These are phyloP conservation scores for Termitomyces sp. DNA, from an alignment of 768 basidiomycete species.

Conservation along the genomic window DNA sequence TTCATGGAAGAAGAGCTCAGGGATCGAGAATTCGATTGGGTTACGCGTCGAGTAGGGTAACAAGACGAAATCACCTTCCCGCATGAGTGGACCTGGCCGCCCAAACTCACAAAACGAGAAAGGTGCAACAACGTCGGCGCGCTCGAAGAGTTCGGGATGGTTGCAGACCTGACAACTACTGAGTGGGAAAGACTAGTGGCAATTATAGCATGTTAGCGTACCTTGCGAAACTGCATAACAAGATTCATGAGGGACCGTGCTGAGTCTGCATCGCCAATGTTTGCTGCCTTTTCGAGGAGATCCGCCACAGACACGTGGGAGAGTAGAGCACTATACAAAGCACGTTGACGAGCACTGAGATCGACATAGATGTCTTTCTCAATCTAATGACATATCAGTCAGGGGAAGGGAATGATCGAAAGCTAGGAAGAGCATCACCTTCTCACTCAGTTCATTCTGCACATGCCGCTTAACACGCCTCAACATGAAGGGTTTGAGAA, in stretches of 20 bases:
- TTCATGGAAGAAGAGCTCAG: conserved; percentile 72
- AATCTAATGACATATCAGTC: conserved; percentile 51
- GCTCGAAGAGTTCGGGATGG: conserved; percentile 96
- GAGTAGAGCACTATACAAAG: conserved; percentile 84
- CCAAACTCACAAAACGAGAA: conserved; percentile 87
- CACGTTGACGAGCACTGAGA: conserved; percentile 87
- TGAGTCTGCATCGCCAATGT: conserved; percentile 86
- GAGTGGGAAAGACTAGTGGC: neutral
- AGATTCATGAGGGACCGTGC: conserved; percentile 97
- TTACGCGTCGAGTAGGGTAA: conserved; percentile 85
- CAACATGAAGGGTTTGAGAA: conserved; percentile 98
- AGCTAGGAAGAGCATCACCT: conserved; percentile 46
- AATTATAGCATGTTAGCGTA: conserved; percentile 23
- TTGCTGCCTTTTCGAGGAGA: conserved; percentile 88
- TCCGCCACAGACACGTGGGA: conserved; percentile 95
- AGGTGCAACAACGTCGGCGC: conserved; percentile 92
- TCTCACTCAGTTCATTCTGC: conserved; percentile 99
- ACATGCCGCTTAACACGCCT: conserved; percentile 96
- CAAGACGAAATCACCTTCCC: conserved; percentile 84
- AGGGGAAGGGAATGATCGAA: neutral
- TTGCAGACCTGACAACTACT: conserved; percentile 74
- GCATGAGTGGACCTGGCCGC: conserved; percentile 72
- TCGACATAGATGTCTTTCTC: conserved; percentile 95
- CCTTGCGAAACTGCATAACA: conserved; percentile 99
- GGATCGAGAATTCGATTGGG: conserved; percentile 77